These are phyloP conservation scores for Phaseolus coccineus DNA, from an alignment of 331 rosid genomes.

Conservation along the genomic window DNA sequence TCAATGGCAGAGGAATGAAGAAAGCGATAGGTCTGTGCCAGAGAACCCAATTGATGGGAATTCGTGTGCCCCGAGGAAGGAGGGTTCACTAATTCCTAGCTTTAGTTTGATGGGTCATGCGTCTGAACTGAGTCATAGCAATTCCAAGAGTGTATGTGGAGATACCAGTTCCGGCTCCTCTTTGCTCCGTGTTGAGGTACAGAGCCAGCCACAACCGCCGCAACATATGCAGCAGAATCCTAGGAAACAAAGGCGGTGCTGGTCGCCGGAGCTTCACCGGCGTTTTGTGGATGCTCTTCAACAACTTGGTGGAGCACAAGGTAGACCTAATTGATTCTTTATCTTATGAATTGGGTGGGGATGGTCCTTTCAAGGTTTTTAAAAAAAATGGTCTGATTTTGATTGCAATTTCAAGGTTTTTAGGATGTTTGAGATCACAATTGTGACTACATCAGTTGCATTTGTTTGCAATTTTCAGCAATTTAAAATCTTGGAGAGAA, in stretches of 20 bases:
- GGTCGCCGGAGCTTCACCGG: slow-evolving; percentile 89
- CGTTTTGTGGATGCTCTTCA: slow-evolving; percentile 78
- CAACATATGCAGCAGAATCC: slow-evolving; percentile 51
- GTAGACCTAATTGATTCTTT: slow-evolving; percentile 40
- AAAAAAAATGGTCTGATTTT: not conserved
- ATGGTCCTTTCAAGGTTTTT: not conserved
- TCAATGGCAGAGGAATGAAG: slow-evolving; percentile 59
- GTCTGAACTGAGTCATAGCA: slow-evolving; percentile 51
- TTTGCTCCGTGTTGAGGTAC: slow-evolving; percentile 54
- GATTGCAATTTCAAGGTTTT: too few relatives aligned
- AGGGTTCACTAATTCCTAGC: slow-evolving; percentile 50
- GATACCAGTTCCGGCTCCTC: slow-evolving; percentile 58
- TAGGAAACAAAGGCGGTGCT: slow-evolving; percentile 85
- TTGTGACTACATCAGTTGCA: not conserved
- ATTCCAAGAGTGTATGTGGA: slow-evolving; percentile 49
- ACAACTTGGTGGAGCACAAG: slow-evolving; percentile 92
- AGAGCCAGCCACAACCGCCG: slow-evolving; percentile 47
- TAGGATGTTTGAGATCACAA: not conserved
- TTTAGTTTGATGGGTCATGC: slow-evolving; percentile 52
- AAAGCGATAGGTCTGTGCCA: slow-evolving; percentile 58
- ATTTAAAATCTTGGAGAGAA: not conserved
- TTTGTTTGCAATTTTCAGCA: not conserved
- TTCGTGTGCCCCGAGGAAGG: slow-evolving; percentile 7
- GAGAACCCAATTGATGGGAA: slow-evolving; percentile 54
- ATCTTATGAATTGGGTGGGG: not conserved